Percentiles rank a stretch among this genome's conserved stretches.
These are phyloP conservation scores for Saccharomyces eubayanus DNA, from an alignment of 805 yeast species.

Conservation along the genomic window DNA sequence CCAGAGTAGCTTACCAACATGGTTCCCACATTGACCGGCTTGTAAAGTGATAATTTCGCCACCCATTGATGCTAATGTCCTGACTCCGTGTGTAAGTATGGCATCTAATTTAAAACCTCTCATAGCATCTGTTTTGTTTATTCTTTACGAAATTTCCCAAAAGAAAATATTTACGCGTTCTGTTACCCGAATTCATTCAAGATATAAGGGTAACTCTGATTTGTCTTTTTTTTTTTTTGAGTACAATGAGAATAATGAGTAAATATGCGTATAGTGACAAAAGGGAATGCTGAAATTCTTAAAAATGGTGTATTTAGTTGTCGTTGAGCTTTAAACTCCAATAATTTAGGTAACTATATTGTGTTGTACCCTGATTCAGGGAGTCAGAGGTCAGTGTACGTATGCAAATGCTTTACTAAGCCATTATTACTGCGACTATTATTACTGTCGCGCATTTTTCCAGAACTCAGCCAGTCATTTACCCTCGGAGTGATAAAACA, in stretches of 20 bases:
- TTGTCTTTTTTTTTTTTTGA: too few relatives aligned
- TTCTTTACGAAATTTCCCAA: neutral
- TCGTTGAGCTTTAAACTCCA: neutral
- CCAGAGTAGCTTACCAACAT: conserved; percentile 91
- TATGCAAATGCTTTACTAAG: neutral
- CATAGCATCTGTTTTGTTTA: neutral
- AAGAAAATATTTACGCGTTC: neutral
- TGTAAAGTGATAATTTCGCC: conserved; percentile 67
- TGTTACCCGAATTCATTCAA: neutral
- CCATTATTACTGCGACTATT: neutral
- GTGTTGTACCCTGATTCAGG: neutral
- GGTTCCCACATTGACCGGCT: conserved; percentile 90
- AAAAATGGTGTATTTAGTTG: neutral
- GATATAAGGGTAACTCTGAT: neutral
- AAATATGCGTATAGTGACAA: neutral
- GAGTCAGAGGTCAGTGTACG: neutral
- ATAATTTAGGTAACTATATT: neutral
- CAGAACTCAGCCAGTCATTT: neutral
- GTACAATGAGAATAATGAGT: neutral
- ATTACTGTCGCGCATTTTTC: neutral
- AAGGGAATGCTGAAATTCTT: neutral
- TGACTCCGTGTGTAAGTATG: neutral
- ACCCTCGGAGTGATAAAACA: conserved; percentile 14
- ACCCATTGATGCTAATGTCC: conserved; percentile 28
- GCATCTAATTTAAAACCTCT: neutral